A percentile compares a stretch with the other conserved stretches of the same genome.
Evolutionary conservation across 148 eudicot genomes (phyloP).

Genomic region (Camellia japonica): DNA sequence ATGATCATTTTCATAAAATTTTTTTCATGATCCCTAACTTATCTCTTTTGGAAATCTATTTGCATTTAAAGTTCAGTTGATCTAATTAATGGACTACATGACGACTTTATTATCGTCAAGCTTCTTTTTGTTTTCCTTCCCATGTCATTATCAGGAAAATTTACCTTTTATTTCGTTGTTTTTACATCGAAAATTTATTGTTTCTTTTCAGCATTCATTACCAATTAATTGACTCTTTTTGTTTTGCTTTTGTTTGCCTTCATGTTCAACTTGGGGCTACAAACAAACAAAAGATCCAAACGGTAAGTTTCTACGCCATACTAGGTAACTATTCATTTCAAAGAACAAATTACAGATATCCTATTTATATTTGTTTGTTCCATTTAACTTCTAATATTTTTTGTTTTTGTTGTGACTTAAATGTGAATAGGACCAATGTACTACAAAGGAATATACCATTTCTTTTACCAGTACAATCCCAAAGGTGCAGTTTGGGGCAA

Average conservation of each 20-base stretch:
- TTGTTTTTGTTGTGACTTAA: neutral
- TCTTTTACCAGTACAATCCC: conserved; percentile 26
- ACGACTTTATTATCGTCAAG: too few species aligned
- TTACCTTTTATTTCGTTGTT: neutral
- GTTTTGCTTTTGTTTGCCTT: neutral
- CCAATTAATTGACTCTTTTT: neutral
- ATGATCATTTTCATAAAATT: too few species aligned
- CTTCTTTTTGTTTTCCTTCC: neutral
- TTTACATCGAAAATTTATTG: neutral
- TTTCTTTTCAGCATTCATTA: neutral
- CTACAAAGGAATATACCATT: conserved; percentile 64
- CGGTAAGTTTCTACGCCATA: conserved; percentile 36
- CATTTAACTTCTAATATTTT: neutral
- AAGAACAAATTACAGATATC: neutral
- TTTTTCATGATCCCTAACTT: too few species aligned
- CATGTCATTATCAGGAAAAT: too few species aligned
- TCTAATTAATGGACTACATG: too few species aligned
- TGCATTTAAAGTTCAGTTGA: too few species aligned
- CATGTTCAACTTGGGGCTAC: conserved; percentile 7
- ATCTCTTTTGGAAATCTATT: too few species aligned
- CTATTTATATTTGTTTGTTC: neutral
- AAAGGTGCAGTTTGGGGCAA: conserved; percentile 68
- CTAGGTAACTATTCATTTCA: neutral
- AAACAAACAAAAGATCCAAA: conserved; percentile 52
- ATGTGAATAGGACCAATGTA: conserved; percentile 54